These are phyloP conservation scores for Madurella mycetomatis DNA, from an alignment of 2,329 filamentous ascomycete species.

Conservation along the genomic window DNA sequence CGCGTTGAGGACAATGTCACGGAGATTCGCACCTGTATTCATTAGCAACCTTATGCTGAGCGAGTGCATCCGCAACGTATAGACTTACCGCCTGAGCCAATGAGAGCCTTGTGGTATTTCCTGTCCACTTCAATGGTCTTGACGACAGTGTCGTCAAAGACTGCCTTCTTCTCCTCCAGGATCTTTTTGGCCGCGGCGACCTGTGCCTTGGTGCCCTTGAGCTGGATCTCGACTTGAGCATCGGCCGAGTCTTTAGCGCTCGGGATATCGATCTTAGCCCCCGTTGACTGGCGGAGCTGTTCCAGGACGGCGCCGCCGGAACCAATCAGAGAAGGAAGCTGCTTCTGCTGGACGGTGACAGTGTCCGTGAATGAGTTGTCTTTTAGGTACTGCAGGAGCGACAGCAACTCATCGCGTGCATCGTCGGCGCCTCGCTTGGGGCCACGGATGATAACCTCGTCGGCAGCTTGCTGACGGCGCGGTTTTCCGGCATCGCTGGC, in stretches of 20 bases:
- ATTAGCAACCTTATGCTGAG: constrained; percentile 35
- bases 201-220: constrained; percentile 88
- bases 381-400: constrained; percentile 80
- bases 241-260: constrained; percentile 67
- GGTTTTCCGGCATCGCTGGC: constrained; percentile 63
- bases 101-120: constrained; percentile 86
- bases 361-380: constrained; percentile 79
- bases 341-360: constrained; percentile 82
- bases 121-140: constrained; percentile 86
- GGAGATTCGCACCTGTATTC: constrained; percentile 70
- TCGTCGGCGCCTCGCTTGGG: constrained; percentile 90
- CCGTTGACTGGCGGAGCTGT: constrained; percentile 75
- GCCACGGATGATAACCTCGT: constrained; percentile 88
- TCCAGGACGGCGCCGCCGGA: constrained; percentile 88
- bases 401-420: constrained; percentile 86
- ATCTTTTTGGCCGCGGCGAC: constrained; percentile 90
- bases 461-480: constrained; percentile 68
- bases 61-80: background rate
- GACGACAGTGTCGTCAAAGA: constrained; percentile 86
- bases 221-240: constrained; percentile 74
- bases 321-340: constrained; percentile 91
- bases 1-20: constrained; percentile 78
- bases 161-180: constrained; percentile 76
- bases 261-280: constrained; percentile 88
- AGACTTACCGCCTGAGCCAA: constrained; percentile 77